A percentile compares a stretch with the other conserved stretches of the same genome.
Conservation (phyloP, 2,329 filamentous ascomycete genomes). For the Hypoxylon sp. region DNA sequence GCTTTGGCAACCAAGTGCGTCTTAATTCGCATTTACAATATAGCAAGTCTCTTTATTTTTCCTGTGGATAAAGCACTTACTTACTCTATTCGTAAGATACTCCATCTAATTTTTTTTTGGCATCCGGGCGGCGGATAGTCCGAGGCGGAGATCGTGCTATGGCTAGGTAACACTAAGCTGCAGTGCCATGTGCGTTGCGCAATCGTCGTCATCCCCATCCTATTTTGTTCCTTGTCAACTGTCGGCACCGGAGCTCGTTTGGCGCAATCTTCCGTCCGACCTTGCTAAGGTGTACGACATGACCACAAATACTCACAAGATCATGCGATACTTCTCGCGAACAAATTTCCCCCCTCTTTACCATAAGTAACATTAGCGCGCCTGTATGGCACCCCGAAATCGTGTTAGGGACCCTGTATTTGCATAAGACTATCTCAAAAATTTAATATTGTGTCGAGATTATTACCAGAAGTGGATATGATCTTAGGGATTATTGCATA, state of each 20-base stretch:
- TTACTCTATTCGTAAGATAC: neutral
- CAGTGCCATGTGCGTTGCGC: conserved; percentile 37
- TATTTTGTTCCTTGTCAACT: conserved; percentile 16
- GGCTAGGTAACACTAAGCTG: conserved; percentile 38
- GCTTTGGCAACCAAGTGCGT: neutral
- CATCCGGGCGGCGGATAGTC: conserved; percentile 42
- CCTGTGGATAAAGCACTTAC: neutral
- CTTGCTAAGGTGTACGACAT: conserved; percentile 29
- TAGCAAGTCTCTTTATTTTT: neutral
- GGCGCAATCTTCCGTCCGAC: conserved; percentile 36
- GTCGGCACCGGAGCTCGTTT: conserved; percentile 40
- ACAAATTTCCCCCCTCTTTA: conserved; percentile 2
- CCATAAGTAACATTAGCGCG: no score
- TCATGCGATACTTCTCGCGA: conserved; percentile 20
- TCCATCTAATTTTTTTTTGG: conserved; percentile 1
- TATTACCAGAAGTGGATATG: no score
- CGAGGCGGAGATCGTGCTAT: conserved; percentile 40
- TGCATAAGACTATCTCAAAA: no score
- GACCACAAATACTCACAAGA: conserved; percentile 11
- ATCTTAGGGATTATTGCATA: no score
- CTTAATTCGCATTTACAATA: neutral
- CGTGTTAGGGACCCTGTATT: no score
- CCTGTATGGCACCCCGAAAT: no score
- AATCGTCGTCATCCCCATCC: conserved; percentile 40
- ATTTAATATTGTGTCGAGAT: no score